Evolutionary conservation across 768 basidiomycete species (phyloP), one percentile per base, ranked within the genome.

Genomic region (Hebeloma cylindrosporum): DNA sequence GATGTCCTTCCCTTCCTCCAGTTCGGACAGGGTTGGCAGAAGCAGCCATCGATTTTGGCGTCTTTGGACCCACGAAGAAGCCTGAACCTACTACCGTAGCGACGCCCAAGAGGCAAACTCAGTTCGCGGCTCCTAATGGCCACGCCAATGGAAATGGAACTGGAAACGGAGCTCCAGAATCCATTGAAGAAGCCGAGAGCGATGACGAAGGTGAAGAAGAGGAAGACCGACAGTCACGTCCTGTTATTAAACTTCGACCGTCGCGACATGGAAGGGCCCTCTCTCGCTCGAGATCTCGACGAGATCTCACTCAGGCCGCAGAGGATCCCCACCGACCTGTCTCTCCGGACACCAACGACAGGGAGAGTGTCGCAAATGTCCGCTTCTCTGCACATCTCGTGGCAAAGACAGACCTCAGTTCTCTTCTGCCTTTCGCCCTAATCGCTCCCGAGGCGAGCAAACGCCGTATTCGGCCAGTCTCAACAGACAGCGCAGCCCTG

Each of bases 301-400:
- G 83, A 31, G 84, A 86, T 49, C 70, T 87, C 10, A 77, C 79
- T 22, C 66, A 77, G 53, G 77, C 73, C 34, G 49, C 75, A 11
- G 72, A 75, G 33, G 81, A 83, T 50, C 73, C 74, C 27, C 75
- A 72, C 51, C 78, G 77, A 53, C 83, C 84, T 5, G 33, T 73
- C 38, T 67, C 72, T 35, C 83, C 80, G 11, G 82, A 86, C 52
- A 67, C 70, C 14, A 67, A 70, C 10, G 86, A 87, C 54, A 71
- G 64, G 43, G 85, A 86, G 23, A 88, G 83, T 52, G 68, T 90
- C 17, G 85, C 88, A 14, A 85, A 82, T 54, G 74, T 86, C 40
- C 82, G 86, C 28, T 88, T 89, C 67, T 88, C 85, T 7, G 88
- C 87, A 6, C 74, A 79, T 43, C 68, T 77, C 39, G 72, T 90